Conservation (phyloP, 176 grass and related monocot species). For the Tillandsia leiboldiana region DNA sequence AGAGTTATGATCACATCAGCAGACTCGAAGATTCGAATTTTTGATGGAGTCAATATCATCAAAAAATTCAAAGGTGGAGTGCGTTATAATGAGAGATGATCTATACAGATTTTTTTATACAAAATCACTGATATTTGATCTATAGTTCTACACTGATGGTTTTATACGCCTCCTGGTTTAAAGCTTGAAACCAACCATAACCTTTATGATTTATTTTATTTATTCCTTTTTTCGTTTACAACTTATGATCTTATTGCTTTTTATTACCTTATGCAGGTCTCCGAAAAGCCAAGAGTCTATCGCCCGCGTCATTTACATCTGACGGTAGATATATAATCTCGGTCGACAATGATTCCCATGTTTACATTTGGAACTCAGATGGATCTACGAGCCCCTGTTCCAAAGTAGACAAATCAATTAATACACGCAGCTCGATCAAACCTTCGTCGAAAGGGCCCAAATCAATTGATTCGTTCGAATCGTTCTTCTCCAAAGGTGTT, state of each 20-base stretch:
- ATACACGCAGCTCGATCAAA: no score
- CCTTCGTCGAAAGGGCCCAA: conserved; percentile 10
- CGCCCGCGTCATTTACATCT: conserved; percentile 52
- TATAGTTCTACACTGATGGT: no score
- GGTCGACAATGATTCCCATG: conserved; percentile 47
- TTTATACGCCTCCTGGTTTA: no score
- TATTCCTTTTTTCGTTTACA: background rate
- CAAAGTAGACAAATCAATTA: conserved; percentile 5
- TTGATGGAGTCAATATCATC: conserved; percentile 40
- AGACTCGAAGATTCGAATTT: conserved; percentile 59
- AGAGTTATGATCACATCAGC: conserved; percentile 54
- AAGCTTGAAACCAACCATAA: background rate
- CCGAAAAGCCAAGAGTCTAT: conserved; percentile 53
- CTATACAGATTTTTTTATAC: no score
- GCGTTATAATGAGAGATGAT: background rate
- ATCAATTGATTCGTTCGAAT: conserved; percentile 40
- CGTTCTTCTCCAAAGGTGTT: conserved; percentile 55
- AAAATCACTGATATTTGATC: no score
- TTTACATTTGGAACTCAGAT: conserved; percentile 66
- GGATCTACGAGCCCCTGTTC: background rate
- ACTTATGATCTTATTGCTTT: background rate
- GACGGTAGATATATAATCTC: conserved; percentile 71
- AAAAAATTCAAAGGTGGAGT: conserved; percentile 63
- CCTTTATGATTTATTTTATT: background rate
- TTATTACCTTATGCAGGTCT: conserved; percentile 30